Evolutionary conservation across 1,139 yeast genomes (phyloP).

Genomic region (Blastobotrys ciferrii): DNA sequence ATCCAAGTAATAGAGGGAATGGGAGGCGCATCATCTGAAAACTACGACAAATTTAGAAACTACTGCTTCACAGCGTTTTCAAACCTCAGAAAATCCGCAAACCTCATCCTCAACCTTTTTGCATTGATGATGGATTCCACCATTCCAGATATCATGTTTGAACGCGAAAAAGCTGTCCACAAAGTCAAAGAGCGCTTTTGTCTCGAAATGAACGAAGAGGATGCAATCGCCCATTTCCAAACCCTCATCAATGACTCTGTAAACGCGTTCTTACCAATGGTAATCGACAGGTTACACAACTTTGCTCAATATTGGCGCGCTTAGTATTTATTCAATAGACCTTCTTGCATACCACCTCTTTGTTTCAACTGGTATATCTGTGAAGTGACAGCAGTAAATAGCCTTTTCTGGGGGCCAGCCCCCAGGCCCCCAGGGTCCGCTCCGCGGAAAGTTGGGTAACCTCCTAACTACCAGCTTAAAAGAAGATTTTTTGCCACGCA

Average conservation of each 20-base stretch:
- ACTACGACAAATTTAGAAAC: slow-evolving; percentile 81
- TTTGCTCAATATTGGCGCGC: slow-evolving; percentile 98
- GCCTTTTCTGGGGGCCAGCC: too few relatives aligned
- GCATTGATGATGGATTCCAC: slow-evolving; percentile 94
- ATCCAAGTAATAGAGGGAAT: slow-evolving; percentile 96
- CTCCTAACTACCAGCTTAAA: too few relatives aligned
- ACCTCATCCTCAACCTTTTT: slow-evolving; percentile 82
- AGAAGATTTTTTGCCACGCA: too few relatives aligned
- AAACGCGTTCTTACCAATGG: slow-evolving; percentile 88
- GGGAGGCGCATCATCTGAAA: slow-evolving; percentile 88
- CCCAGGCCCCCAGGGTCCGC: too few relatives aligned
- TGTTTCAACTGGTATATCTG: too few relatives aligned
- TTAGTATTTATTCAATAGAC: slow-evolving; percentile 32
- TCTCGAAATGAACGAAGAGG: slow-evolving; percentile 90
- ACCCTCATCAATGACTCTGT: slow-evolving; percentile 91
- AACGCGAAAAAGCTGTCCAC: slow-evolving; percentile 69
- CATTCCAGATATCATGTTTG: slow-evolving; percentile 80
- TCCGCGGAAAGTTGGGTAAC: too few relatives aligned
- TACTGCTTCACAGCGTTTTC: slow-evolving; percentile 95
- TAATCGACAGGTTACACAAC: slow-evolving; percentile 90
- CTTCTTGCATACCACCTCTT: too few relatives aligned
- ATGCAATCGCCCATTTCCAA: slow-evolving; percentile 91
- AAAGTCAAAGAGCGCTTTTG: slow-evolving; percentile 95
- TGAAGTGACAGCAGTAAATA: too few relatives aligned
- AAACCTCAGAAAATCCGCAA: slow-evolving; percentile 83